phyloP scores from a whole-genome alignment of 23 red algal genomes.

The Gracilaria caudata region DNA sequence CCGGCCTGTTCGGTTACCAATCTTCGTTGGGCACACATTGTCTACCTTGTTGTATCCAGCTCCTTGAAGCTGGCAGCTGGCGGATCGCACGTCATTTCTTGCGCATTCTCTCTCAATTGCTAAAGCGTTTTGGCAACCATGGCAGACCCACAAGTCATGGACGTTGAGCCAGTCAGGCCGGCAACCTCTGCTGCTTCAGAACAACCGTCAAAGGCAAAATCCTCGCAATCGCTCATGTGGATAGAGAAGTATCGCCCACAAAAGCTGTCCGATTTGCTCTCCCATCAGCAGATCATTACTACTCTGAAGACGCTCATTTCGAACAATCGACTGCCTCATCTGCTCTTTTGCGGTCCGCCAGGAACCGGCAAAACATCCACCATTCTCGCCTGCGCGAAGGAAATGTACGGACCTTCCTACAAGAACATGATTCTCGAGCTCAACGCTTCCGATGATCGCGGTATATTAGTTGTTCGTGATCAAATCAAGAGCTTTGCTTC shows the following conservation, averaged over 20 bases:
- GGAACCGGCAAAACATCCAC: constrained; percentile 98
- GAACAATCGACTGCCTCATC: constrained; percentile 86
- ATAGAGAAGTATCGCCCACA: constrained; percentile 96
- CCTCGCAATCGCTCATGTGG: constrained; percentile 78
- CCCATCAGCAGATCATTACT: constrained; percentile 87
- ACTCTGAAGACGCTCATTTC: constrained; percentile 86
- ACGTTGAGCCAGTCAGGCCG: constrained; percentile 40
- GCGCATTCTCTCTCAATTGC: background rate
- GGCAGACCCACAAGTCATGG: constrained; percentile 60
- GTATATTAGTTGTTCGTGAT: constrained; percentile 93
- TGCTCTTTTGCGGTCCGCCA: constrained; percentile 97
- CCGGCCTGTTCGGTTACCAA: too few species aligned
- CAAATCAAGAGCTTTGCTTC: constrained; percentile 98
- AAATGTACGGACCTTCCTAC: constrained; percentile 91
- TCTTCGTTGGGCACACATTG: too few species aligned
- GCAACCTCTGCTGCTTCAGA: background rate
- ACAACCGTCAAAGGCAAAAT: constrained; percentile 2
- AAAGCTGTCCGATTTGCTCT: constrained; percentile 81
- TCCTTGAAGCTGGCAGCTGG: too few species aligned
- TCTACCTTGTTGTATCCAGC: too few species aligned
- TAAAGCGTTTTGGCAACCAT: constrained; percentile 22
- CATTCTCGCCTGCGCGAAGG: constrained; percentile 90
- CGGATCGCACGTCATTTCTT: too few species aligned
- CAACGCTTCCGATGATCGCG: constrained; percentile 99
- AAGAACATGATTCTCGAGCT: constrained; percentile 97